Evolutionary conservation across 495 filamentous ascomycete genomes (phyloP).

Genomic region (Aspergillus mulundensis): DNA sequence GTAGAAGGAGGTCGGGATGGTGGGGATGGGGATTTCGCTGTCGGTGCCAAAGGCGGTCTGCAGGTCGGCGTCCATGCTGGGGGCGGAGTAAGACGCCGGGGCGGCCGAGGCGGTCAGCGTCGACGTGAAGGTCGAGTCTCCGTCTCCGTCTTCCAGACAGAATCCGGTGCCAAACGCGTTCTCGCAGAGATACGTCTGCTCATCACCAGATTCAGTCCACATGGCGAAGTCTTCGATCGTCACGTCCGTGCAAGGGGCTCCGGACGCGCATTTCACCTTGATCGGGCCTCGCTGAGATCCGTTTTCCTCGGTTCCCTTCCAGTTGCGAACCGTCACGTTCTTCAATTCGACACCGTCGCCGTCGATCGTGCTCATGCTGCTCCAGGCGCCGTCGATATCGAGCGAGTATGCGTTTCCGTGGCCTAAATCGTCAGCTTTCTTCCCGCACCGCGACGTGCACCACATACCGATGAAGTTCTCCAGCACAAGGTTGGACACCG

Average conservation of each 20-base stretch:
- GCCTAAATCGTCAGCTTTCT: constrained; percentile 19
- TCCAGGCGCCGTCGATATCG: constrained; percentile 56
- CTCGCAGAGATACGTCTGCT: constrained; percentile 43
- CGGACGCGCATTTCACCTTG: constrained; percentile 42
- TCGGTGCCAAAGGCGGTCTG: constrained; percentile 36
- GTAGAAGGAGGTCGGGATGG: constrained; percentile 52
- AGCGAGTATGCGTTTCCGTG: constrained; percentile 50
- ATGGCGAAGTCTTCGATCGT: constrained; percentile 52
- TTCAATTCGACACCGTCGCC: constrained; percentile 48
- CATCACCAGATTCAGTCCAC: constrained; percentile 52
- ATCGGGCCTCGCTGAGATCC: constrained; percentile 49
- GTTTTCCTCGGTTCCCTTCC: constrained; percentile 52
- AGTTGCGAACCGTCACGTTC: constrained; percentile 52
- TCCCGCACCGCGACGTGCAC: no score
- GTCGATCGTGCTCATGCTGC: constrained; percentile 27
- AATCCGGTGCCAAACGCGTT: constrained; percentile 49
- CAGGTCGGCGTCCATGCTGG: constrained; percentile 48
- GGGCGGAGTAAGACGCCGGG: constrained; percentile 43
- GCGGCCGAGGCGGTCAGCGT: constrained; percentile 35
- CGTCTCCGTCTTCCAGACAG: constrained; percentile 35
- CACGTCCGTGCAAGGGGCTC: constrained; percentile 50
- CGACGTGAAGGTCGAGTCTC: constrained; percentile 23
- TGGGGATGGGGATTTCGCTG: constrained; percentile 48
- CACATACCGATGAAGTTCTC: constrained; percentile 52
- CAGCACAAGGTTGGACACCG: constrained; percentile 31